Percentiles rank a stretch among this genome's conserved stretches.
Conservation (phyloP, 2,329 filamentous ascomycete species). For the Talaromyces funiculosus region DNA sequence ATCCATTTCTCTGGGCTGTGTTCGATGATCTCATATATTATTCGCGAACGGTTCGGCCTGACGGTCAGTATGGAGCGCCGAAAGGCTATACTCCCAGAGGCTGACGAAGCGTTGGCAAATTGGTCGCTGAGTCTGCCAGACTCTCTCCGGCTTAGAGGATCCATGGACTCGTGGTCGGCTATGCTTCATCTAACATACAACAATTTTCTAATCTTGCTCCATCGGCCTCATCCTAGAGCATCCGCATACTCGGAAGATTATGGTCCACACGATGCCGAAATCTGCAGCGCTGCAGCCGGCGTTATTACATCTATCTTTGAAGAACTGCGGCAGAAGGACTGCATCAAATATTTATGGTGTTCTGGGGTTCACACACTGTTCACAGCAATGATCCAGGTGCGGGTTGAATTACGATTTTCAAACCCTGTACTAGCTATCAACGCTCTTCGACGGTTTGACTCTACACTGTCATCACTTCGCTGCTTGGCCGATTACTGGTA, state of each 20-base stretch:
- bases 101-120: constrained; percentile 37
- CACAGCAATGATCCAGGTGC: constrained; percentile 44
- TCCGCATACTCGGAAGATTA: constrained; percentile 41
- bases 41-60: constrained; percentile 39
- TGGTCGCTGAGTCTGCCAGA: constrained; percentile 41
- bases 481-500: constrained; percentile 40
- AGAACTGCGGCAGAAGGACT: constrained; percentile 37
- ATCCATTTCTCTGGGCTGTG: constrained; percentile 49
- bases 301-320: constrained; percentile 44
- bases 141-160: constrained; percentile 35
- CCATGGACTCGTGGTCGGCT: constrained; percentile 40
- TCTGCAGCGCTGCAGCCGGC: constrained; percentile 41
- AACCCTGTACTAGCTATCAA: constrained; percentile 43
- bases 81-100: constrained; percentile 38
- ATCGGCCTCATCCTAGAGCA: constrained; percentile 40
- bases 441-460: constrained; percentile 41
- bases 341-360: constrained; percentile 41
- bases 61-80: constrained; percentile 35
- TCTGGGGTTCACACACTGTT: constrained; percentile 41
- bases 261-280: constrained; percentile 42
- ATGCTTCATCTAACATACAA: constrained; percentile 43
- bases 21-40: constrained; percentile 45
- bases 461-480: constrained; percentile 37
- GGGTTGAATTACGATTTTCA: constrained; percentile 42
- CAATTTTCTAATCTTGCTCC: constrained; percentile 42